Conservation (phyloP, 1,284 basidiomycete species). For the Hypsizygus ulmarius region DNA sequence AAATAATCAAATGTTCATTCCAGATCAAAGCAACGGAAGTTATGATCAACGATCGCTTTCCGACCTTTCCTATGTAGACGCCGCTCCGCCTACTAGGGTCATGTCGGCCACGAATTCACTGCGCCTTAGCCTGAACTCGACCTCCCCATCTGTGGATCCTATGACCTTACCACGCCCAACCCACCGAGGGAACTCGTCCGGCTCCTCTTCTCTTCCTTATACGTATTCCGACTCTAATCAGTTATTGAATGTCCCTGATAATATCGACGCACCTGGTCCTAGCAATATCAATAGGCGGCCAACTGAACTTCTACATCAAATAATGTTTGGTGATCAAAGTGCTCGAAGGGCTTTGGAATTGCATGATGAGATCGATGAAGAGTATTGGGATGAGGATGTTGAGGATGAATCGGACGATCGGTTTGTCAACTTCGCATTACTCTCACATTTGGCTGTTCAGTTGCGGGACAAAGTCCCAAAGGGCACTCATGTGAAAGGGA, state of each 20-base stretch:
- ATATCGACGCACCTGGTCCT: conserved; percentile 11
- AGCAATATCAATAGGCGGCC: conserved; percentile 25
- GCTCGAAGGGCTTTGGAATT: conserved; percentile 34
- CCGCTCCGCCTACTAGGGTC: conserved; percentile 1
- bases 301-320: conserved; percentile 31
- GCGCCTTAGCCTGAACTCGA: conserved; percentile 4
- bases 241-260: conserved; percentile 6
- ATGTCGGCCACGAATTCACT: neutral
- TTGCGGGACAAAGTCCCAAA: conserved; percentile 84
- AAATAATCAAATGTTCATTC: neutral
- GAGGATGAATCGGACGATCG: conserved; percentile 60
- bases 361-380: conserved; percentile 43
- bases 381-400: conserved; percentile 61
- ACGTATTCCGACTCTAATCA: conserved; percentile 7
- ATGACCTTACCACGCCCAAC: neutral
- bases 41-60: conserved; percentile 16
- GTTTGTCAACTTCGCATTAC: conserved; percentile 84
- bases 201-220: conserved; percentile 2
- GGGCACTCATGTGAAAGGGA: conserved; percentile 86
- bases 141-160: conserved; percentile 6
- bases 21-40: conserved; percentile 3
- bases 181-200: neutral
- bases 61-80: conserved; percentile 19
- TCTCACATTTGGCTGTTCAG: conserved; percentile 87
- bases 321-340: conserved; percentile 29